Conservation (phyloP, 2,329 filamentous ascomycete genomes). For the Dendryphion nanum region DNA sequence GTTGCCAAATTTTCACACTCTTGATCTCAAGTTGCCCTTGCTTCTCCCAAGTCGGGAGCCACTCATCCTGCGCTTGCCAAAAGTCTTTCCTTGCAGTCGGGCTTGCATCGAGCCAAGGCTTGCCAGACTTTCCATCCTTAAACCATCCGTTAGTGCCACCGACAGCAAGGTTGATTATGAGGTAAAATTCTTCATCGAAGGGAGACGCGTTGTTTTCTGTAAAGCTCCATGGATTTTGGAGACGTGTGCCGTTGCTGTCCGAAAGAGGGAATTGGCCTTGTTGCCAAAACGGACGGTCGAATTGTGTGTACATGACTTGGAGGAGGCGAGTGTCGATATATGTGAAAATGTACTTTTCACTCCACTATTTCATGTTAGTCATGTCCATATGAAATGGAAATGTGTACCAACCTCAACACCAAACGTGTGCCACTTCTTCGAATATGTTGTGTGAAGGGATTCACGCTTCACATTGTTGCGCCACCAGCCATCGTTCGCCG, state of each 20-base stretch:
- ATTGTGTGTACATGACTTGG: conserved; percentile 76
- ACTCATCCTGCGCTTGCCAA: conserved; percentile 65
- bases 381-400: background rate
- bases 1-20: conserved; percentile 60
- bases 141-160: conserved; percentile 85
- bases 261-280: conserved; percentile 66
- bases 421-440: conserved; percentile 69
- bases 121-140: conserved; percentile 65
- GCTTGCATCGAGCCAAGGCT: conserved; percentile 76
- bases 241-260: conserved; percentile 63
- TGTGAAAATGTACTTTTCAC: conserved; percentile 82
- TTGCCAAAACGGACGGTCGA: conserved; percentile 65
- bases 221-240: conserved; percentile 63
- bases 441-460: conserved; percentile 73
- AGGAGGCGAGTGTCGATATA: conserved; percentile 79
- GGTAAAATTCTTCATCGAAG: conserved; percentile 74
- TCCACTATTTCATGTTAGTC: conserved; percentile 56
- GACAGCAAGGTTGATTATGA: conserved; percentile 74
- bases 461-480: conserved; percentile 74
- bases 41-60: conserved; percentile 69
- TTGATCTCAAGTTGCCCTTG: conserved; percentile 65
- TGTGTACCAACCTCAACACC: conserved; percentile 68
- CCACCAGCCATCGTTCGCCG: conserved; percentile 76
- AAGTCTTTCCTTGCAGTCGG: conserved; percentile 71
- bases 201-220: conserved; percentile 64